Conservation (phyloP, 2,329 filamentous ascomycete genomes). For the Aspergillus viridinutans region DNA sequence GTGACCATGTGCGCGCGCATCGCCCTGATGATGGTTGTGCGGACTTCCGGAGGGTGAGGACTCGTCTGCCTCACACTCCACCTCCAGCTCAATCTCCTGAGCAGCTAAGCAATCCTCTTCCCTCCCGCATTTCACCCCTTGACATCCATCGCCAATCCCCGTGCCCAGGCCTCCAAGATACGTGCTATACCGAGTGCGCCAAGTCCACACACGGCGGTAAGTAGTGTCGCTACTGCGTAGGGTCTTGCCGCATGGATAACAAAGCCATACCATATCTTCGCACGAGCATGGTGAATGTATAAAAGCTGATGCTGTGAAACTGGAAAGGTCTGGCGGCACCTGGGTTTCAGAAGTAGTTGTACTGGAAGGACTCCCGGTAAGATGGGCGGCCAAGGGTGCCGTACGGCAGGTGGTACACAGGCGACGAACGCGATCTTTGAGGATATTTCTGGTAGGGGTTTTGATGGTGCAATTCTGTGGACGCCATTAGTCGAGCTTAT, state of each 20-base stretch:
- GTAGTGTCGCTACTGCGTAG: slow-evolving; percentile 56
- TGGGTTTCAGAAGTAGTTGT: slow-evolving; percentile 27
- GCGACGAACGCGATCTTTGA: slow-evolving; percentile 73
- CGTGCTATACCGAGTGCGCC: slow-evolving; percentile 76
- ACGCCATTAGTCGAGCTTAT: slow-evolving; percentile 1
- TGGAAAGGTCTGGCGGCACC: slow-evolving; percentile 26
- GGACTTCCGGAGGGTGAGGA: slow-evolving; percentile 22
- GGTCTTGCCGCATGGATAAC: slow-evolving; percentile 72
- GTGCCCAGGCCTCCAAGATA: slow-evolving; percentile 78
- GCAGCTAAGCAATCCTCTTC: slow-evolving; percentile 71
- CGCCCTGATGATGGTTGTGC: slow-evolving; percentile 11
- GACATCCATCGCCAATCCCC: slow-evolving; percentile 81
- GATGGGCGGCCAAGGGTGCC: slow-evolving; percentile 55
- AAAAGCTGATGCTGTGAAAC: slow-evolving; percentile 47
- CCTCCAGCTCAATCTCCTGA: slow-evolving; percentile 74
- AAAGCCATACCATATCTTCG: slow-evolving; percentile 67
- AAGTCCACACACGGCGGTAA: slow-evolving; percentile 73
- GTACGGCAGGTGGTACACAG: slow-evolving; percentile 72
- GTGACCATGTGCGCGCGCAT: slow-evolving; percentile 11
- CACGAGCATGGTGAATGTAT: slow-evolving; percentile 57
- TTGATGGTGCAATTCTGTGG: slow-evolving; percentile 84
- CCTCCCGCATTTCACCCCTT: slow-evolving; percentile 85
- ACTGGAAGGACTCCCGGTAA: slow-evolving; percentile 22
- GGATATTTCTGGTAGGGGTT: slow-evolving; percentile 62
- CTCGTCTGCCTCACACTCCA: slow-evolving; percentile 79